Evolutionary conservation across 2,329 filamentous ascomycete species (phyloP).

Genomic region (Spiromastix sp.): DNA sequence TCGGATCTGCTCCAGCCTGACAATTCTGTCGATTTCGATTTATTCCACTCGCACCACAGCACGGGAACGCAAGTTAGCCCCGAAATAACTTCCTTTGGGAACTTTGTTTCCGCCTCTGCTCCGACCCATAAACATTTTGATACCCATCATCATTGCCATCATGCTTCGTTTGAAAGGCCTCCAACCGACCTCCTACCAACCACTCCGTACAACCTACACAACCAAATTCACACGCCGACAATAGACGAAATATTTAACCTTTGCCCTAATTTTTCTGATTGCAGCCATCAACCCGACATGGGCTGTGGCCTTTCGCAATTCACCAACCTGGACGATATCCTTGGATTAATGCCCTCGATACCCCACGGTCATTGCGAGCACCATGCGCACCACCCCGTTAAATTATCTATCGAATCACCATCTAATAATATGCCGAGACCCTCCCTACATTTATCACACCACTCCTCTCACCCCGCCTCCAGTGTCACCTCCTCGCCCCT

Average conservation of each 20-base stretch:
- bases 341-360: conserved; percentile 14
- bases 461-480: neutral
- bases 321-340: conserved; percentile 15
- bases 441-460: neutral
- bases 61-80: conserved; percentile 4
- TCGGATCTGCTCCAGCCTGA: conserved; percentile 18
- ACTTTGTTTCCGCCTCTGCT: conserved; percentile 9
- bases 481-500: conserved; percentile 1
- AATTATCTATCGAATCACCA: conserved; percentile 14
- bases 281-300: conserved; percentile 6
- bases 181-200: no score
- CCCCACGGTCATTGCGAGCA: conserved; percentile 22
- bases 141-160: conserved; percentile 6
- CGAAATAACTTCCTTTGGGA: conserved; percentile 8
- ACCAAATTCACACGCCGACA: no score
- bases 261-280: conserved; percentile 19
- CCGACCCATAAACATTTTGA: no score
- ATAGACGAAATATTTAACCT: conserved; percentile 27
- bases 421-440: conserved; percentile 14
- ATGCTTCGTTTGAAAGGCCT: neutral
- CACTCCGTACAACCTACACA: neutral
- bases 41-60: conserved; percentile 10
- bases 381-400: conserved; percentile 19
- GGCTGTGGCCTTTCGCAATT: conserved; percentile 3
- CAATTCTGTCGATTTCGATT: conserved; percentile 11